phyloP scores from a whole-genome alignment of 2,329 filamentous ascomycete species.

The Neonectria faginata region DNA sequence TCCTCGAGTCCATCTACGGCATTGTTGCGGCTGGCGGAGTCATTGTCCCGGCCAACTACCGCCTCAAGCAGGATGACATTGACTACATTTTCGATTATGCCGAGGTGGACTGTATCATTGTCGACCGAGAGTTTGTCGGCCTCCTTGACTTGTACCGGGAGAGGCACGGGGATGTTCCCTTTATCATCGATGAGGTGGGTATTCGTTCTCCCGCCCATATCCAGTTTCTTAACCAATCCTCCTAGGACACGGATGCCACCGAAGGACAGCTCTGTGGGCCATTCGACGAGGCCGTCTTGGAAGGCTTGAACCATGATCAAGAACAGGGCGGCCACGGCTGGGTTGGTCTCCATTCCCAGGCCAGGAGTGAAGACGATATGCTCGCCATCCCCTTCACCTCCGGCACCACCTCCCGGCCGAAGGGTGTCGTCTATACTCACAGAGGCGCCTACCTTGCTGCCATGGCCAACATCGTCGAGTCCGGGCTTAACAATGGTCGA shows the following conservation, averaged over 20 bases:
- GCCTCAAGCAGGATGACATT: conserved; percentile 85
- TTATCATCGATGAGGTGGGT: conserved; percentile 77
- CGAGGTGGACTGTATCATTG: conserved; percentile 88
- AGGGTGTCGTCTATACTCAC: conserved; percentile 94
- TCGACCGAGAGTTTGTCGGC: conserved; percentile 81
- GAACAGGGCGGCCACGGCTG: conserved; percentile 78
- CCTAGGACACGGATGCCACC: conserved; percentile 80
- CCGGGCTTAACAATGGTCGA: conserved; percentile 79
- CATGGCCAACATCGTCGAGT: conserved; percentile 88
- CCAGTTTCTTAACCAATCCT: conserved; percentile 25
- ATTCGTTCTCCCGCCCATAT: conserved; percentile 6
- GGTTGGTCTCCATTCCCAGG: conserved; percentile 78
- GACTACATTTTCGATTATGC: conserved; percentile 90
- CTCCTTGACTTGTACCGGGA: conserved; percentile 76
- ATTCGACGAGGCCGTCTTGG: conserved; percentile 85
- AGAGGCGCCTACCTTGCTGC: conserved; percentile 87
- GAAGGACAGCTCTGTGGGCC: conserved; percentile 80
- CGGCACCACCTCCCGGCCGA: conserved; percentile 90
- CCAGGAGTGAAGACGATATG: conserved; percentile 80
- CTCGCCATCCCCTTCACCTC: conserved; percentile 94
- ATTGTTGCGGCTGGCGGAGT: conserved; percentile 85
- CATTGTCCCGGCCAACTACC: conserved; percentile 74
- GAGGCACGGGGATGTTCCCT: conserved; percentile 70
- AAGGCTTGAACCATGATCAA: conserved; percentile 80
- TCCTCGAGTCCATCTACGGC: conserved; percentile 90